Conservation (phyloP, 306 rosid species). For the Prunus dulcis region DNA sequence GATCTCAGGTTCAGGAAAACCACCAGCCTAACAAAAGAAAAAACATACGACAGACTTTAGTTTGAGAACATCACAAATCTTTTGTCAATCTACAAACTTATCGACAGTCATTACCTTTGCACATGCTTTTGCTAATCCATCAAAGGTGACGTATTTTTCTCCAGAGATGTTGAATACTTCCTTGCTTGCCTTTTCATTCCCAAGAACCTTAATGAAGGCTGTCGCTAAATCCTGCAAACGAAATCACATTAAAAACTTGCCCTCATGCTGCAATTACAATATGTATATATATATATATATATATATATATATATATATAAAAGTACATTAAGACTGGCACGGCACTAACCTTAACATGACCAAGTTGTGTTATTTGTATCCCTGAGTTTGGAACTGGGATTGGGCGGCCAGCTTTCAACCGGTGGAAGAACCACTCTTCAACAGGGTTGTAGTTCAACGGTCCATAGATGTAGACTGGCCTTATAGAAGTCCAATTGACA, state of each 20-base stretch:
- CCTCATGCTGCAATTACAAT: background rate
- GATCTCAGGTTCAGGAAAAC: slow-evolving; percentile 95
- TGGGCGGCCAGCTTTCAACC: slow-evolving; percentile 95
- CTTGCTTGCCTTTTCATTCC: slow-evolving; percentile 81
- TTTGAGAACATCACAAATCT: slow-evolving; percentile 1
- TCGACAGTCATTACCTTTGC: slow-evolving; percentile 60
- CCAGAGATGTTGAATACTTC: slow-evolving; percentile 94
- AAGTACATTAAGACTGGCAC: background rate
- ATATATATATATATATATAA: background rate
- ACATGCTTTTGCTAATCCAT: slow-evolving; percentile 92
- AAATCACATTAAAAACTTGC: slow-evolving; percentile 14
- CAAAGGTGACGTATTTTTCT: slow-evolving; percentile 87
- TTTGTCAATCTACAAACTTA: background rate
- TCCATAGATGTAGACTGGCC: slow-evolving; percentile 97
- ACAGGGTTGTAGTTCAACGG: slow-evolving; percentile 96
- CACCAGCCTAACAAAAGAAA: slow-evolving; percentile 61
- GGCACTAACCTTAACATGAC: slow-evolving; percentile 75
- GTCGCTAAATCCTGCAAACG: slow-evolving; percentile 78
- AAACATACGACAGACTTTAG: background rate
- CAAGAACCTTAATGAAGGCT: slow-evolving; percentile 78
- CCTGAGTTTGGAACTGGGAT: slow-evolving; percentile 94
- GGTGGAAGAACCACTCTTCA: slow-evolving; percentile 99
- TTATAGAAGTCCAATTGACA: slow-evolving; percentile 90
- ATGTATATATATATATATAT: background rate
- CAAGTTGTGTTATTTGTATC: slow-evolving; percentile 83